Evolutionary conservation across 352 stramenopile genomes (phyloP), one percentile per base, ranked within the genome.

Genomic region (Nothophytophthora sp.): DNA sequence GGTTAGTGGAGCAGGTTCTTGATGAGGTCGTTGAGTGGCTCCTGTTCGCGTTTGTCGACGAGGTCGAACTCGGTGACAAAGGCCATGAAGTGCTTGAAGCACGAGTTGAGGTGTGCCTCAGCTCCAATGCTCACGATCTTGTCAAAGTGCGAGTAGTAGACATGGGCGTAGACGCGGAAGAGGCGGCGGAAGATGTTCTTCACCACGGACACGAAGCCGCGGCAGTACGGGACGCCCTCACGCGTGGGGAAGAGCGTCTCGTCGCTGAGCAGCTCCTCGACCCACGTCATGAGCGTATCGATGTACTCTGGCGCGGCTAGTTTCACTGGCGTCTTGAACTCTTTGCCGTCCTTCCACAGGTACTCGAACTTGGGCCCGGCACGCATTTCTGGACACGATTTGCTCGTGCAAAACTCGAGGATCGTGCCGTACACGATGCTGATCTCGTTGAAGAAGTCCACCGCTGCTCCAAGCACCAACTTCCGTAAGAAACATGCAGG

Each of bases 61-160:
- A 98, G 71, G 12, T 96, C 87, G 64, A 98, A 98, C 61, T 97
- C 88, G 13, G 77, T 96, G 57, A 96, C 96, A 69, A 99, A 98
- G 35, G 96, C 93, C 76, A 99, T 98, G 53, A 99, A 99, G 70
- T 98, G 95, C 64, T 99, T 99, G 74, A 99, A 98, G 61, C 91
- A 98, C 47, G 96, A 98, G 74, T 99, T 99, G 42, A 99, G 78
- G 66, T 99, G 92, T 25, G 95, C 92, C 51, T 98, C 94, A 45
- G 97, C 97, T 19, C 93, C 90, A 27, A 98, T 79, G 38, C 82
- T 86, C 47, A 98, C 89, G 57, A 98, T 86, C 42, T 97, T 98
- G 51, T 96, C 85, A 50, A 98, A 98, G 68, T 98, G 97, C 53
- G 86, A 96, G 57, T 96, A 97, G 72, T 99, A 99, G 33, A 99